Evolutionary conservation across 306 rosid species (phyloP).

Genomic region (Carpinus viminea): DNA sequence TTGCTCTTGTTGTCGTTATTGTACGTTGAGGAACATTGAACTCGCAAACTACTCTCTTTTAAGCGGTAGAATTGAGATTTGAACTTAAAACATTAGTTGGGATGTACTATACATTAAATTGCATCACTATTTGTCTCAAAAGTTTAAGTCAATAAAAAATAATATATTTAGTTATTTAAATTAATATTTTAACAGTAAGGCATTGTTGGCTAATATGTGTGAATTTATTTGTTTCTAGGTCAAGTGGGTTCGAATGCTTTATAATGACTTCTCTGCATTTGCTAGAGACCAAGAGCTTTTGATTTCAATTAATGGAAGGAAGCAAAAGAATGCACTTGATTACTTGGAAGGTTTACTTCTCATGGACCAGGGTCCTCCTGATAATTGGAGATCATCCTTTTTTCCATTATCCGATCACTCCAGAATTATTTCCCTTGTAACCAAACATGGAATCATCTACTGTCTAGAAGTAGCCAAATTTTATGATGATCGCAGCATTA

Average conservation of each 20-base stretch:
- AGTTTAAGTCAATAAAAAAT: too few relatives aligned
- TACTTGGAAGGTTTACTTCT: conserved; percentile 78
- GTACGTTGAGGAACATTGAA: not conserved
- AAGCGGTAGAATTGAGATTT: too few relatives aligned
- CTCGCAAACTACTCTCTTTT: too few relatives aligned
- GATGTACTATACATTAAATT: too few relatives aligned
- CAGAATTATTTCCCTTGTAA: conserved; percentile 52
- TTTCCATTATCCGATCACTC: conserved; percentile 73
- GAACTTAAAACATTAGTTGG: too few relatives aligned
- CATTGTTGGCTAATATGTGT: not conserved
- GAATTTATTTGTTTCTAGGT: conserved; percentile 47
- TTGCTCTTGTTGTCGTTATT: not conserved
- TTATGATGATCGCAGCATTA: conserved; percentile 50
- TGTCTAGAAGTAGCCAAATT: conserved; percentile 73
- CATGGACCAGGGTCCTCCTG: conserved; percentile 65
- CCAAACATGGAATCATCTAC: conserved; percentile 54
- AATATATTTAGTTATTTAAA: not conserved
- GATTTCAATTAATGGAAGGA: conserved; percentile 44
- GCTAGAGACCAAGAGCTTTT: conserved; percentile 39
- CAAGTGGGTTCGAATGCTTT: conserved; percentile 74
- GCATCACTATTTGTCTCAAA: too few relatives aligned
- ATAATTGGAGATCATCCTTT: conserved; percentile 94
- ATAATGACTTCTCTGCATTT: conserved; percentile 56
- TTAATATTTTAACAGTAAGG: too few relatives aligned
- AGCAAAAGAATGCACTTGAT: conserved; percentile 48